A percentile compares a stretch with the other conserved stretches of the same genome.
These are phyloP conservation scores for Colletotrichum lentis DNA, from an alignment of 2,329 filamentous ascomycete species.

Conservation along the genomic window DNA sequence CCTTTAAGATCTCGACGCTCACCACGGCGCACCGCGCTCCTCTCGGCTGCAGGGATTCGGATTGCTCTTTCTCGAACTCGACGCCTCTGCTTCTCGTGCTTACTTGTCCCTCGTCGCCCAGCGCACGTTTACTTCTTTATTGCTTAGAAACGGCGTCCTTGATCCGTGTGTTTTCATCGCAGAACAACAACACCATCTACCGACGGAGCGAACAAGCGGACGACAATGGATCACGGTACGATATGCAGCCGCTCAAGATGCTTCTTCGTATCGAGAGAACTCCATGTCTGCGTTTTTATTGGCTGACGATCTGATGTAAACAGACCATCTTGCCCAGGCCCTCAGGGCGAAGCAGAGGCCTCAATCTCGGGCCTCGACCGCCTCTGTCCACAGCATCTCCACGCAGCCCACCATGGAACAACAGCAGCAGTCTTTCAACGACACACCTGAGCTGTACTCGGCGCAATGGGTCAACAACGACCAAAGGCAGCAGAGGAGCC, in stretches of 20 bases:
- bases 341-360: slow-evolving; percentile 59
- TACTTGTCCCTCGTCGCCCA: slow-evolving; percentile 2
- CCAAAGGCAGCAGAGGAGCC: slow-evolving; percentile 55
- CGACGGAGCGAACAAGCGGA: slow-evolving; percentile 18
- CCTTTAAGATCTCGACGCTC: slow-evolving; percentile 37
- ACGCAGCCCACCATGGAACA: slow-evolving; percentile 63
- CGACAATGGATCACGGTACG: slow-evolving; percentile 38
- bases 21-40: slow-evolving; percentile 36
- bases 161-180: slow-evolving; percentile 38
- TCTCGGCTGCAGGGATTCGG: slow-evolving; percentile 32
- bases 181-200: slow-evolving; percentile 30
- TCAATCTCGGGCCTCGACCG: slow-evolving; percentile 64
- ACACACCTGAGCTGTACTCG: slow-evolving; percentile 55
- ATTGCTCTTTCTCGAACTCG: slow-evolving; percentile 19
- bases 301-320: slow-evolving; percentile 40
- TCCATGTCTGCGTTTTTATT: slow-evolving; percentile 39
- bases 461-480: slow-evolving; percentile 60
- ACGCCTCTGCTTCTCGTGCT: slow-evolving; percentile 16
- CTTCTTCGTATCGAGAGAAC: slow-evolving; percentile 4
- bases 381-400: slow-evolving; percentile 63
- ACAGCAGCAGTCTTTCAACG: slow-evolving; percentile 49
- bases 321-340: slow-evolving; percentile 47
- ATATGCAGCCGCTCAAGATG: background rate
- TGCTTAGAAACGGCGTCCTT: slow-evolving; percentile 31
- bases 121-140: slow-evolving; percentile 33